Conservation (phyloP, 257 asterid species). For the Schizonepeta tenuifolia region DNA sequence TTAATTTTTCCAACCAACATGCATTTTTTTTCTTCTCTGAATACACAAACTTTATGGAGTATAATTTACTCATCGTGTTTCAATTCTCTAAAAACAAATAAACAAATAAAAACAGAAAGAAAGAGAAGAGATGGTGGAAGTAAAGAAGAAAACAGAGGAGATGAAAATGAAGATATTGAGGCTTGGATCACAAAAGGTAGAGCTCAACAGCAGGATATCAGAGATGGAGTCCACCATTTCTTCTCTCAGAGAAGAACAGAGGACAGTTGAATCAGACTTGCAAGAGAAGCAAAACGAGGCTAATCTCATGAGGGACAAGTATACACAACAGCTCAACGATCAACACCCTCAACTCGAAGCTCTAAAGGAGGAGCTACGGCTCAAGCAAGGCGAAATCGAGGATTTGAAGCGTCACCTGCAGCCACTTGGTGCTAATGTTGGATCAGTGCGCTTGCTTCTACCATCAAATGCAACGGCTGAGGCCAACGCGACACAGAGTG, state of each 20-base stretch:
- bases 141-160: conserved; percentile 56
- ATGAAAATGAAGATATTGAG: conserved; percentile 50
- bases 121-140: conserved; percentile 48
- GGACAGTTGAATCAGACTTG: conserved; percentile 42
- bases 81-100: neutral
- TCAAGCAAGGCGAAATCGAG: conserved; percentile 49
- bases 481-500: conserved; percentile 13
- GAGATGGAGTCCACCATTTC: conserved; percentile 70
- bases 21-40: too few relatives aligned
- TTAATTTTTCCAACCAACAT: too few relatives aligned
- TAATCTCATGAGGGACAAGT: conserved; percentile 40
- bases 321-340: conserved; percentile 19
- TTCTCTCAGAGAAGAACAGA: conserved; percentile 68
- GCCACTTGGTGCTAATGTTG: conserved; percentile 36
- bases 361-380: conserved; percentile 37
- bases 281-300: conserved; percentile 63
- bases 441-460: conserved; percentile 34
- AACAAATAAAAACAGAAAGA: conserved; percentile 52
- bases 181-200: conserved; percentile 53
- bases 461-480: conserved; percentile 25
- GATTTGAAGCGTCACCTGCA: conserved; percentile 44
- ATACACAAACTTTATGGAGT: too few relatives aligned
- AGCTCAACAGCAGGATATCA: conserved; percentile 43
- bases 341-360: conserved; percentile 41
- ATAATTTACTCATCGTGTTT: neutral